These are phyloP conservation scores for Yamadazyma philogaea DNA, from an alignment of 805 yeast genomes.

Conservation along the genomic window DNA sequence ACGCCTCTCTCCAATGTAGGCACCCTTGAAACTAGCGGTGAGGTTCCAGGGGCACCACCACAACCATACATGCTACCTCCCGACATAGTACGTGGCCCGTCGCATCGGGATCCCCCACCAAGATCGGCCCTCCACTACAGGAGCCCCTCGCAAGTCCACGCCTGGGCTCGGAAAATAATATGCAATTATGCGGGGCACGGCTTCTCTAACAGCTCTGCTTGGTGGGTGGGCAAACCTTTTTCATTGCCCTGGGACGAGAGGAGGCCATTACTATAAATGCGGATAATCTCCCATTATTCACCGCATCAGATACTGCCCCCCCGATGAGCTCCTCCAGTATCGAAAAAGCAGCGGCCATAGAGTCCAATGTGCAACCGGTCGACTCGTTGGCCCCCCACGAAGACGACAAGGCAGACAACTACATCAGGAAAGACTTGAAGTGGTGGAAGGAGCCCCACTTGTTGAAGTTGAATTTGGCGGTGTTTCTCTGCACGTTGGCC, in stretches of 20 bases:
- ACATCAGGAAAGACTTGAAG: slow-evolving; percentile 18
- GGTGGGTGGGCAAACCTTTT: too few species aligned
- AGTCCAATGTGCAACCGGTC: neutral
- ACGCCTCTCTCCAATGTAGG: too few species aligned
- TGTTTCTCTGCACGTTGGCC: slow-evolving; percentile 42
- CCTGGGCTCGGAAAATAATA: neutral
- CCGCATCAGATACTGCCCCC: neutral
- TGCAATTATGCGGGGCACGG: neutral
- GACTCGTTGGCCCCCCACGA: too few species aligned
- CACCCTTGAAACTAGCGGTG: too few species aligned
- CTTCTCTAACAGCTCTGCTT: slow-evolving; percentile 2
- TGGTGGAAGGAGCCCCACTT: slow-evolving; percentile 40
- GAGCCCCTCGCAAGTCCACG: slow-evolving; percentile 5
- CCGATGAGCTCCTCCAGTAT: slow-evolving; percentile 13
- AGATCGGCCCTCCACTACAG: too few species aligned
- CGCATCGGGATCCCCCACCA: too few species aligned
- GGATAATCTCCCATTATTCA: too few species aligned
- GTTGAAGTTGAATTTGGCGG: slow-evolving; percentile 30
- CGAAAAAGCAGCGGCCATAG: slow-evolving; percentile 6
- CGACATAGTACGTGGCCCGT: too few species aligned
- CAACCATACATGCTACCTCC: too few species aligned
- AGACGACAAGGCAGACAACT: slow-evolving; percentile 16
- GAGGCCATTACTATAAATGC: too few species aligned
- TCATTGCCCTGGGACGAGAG: too few species aligned
- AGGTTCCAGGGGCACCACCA: too few species aligned